Conservation (phyloP, 495 filamentous ascomycete genomes). For the Physcia stellaris region DNA sequence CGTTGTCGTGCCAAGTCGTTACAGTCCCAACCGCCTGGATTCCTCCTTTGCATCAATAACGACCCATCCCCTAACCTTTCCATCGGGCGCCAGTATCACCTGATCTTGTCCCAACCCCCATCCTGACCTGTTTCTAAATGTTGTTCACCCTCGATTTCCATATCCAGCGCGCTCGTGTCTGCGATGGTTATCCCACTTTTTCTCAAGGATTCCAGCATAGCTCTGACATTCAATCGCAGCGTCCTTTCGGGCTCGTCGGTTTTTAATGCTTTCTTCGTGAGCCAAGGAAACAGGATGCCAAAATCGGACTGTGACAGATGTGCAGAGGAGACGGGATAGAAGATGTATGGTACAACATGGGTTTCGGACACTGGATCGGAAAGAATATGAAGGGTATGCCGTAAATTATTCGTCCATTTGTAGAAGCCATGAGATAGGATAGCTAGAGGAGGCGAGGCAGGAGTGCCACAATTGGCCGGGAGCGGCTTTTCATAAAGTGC, state of each 20-base stretch:
- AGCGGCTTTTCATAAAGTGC: slow-evolving; percentile 50
- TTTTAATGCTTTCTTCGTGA: slow-evolving; percentile 42
- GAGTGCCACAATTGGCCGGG: slow-evolving; percentile 47
- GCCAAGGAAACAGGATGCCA: slow-evolving; percentile 59
- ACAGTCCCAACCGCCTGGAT: too few relatives aligned
- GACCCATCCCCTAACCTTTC: neutral
- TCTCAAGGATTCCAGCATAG: slow-evolving; percentile 46
- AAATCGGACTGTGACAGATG: slow-evolving; percentile 69
- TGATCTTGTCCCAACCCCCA: neutral
- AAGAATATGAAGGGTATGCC: slow-evolving; percentile 41
- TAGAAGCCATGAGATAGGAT: slow-evolving; percentile 57
- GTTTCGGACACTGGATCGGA: slow-evolving; percentile 28
- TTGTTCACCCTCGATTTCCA: too few relatives aligned
- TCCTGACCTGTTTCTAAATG: too few relatives aligned
- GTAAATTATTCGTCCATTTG: slow-evolving; percentile 54
- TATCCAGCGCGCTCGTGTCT: slow-evolving; percentile 33
- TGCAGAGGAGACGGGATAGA: slow-evolving; percentile 46
- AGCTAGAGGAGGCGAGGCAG: slow-evolving; percentile 35
- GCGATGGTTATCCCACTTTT: slow-evolving; percentile 35
- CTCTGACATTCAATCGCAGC: slow-evolving; percentile 48
- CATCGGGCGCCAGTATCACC: neutral
- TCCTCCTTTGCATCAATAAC: too few relatives aligned
- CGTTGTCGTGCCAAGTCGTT: too few relatives aligned
- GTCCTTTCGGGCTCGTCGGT: slow-evolving; percentile 48
- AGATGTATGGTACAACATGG: slow-evolving; percentile 34